Evolutionary conservation across 2,329 filamentous ascomycete genomes (phyloP).

Genomic region (Mariannaea sp.): DNA sequence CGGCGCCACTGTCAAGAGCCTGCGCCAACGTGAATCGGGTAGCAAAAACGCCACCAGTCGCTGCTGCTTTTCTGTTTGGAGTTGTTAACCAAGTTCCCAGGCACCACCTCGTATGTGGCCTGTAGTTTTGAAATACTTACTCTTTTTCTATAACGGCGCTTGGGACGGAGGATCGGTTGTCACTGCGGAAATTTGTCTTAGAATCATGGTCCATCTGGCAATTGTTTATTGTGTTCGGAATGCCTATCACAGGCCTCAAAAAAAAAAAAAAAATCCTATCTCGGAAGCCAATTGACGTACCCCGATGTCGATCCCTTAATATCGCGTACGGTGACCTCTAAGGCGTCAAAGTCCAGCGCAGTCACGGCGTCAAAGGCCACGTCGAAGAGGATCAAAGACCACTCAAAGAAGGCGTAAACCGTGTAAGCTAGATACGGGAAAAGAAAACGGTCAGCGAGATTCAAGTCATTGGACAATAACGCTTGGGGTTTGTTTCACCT

Average conservation of each 20-base stretch:
- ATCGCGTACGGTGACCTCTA: slow-evolving; percentile 88
- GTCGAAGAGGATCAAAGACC: slow-evolving; percentile 92
- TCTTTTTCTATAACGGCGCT: slow-evolving; percentile 69
- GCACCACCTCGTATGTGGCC: background rate
- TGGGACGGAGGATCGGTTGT: slow-evolving; percentile 51
- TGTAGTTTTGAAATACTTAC: slow-evolving; percentile 56
- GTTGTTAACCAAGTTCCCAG: slow-evolving; percentile 28
- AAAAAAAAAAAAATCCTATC: slow-evolving; percentile 59
- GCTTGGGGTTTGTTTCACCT: slow-evolving; percentile 62
- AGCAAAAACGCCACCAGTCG: slow-evolving; percentile 71
- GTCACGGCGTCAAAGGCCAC: slow-evolving; percentile 97
- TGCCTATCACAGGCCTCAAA: slow-evolving; percentile 35
- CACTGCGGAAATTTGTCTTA: slow-evolving; percentile 53
- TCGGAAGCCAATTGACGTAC: slow-evolving; percentile 97
- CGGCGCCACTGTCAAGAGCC: slow-evolving; percentile 79
- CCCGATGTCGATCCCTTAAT: slow-evolving; percentile 90
- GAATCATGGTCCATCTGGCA: slow-evolving; percentile 40
- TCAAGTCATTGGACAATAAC: background rate
- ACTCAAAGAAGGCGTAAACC: slow-evolving; percentile 97
- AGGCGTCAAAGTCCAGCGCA: slow-evolving; percentile 84
- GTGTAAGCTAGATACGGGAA: slow-evolving; percentile 74
- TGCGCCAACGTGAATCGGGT: slow-evolving; percentile 74
- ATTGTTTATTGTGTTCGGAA: slow-evolving; percentile 39
- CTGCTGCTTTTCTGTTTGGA: slow-evolving; percentile 70
- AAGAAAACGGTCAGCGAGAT: no score